These are phyloP conservation scores for Calonectria ilicicola DNA, from an alignment of 2,329 filamentous ascomycete genomes.

Conservation along the genomic window DNA sequence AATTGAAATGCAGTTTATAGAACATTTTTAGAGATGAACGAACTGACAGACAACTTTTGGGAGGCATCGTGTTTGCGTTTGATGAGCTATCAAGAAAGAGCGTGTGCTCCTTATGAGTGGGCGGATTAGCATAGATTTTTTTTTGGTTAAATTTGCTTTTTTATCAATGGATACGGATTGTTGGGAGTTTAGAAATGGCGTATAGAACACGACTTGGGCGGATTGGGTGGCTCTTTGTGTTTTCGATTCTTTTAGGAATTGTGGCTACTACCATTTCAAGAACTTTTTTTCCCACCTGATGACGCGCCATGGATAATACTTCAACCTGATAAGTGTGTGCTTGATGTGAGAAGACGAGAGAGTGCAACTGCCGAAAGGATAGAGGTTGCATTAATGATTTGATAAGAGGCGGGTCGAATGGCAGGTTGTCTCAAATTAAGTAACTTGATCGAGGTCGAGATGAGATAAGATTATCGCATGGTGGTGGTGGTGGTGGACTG, in stretches of 20 bases:
- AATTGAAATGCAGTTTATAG: background rate
- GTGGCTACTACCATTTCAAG: background rate
- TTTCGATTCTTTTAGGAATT: slow-evolving; percentile 8
- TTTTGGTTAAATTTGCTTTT: background rate
- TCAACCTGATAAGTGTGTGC: background rate
- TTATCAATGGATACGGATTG: background rate
- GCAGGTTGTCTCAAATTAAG: background rate
- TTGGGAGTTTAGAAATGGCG: slow-evolving; percentile 8
- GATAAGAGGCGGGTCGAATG: background rate
- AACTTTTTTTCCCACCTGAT: background rate
- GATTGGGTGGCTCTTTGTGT: background rate
- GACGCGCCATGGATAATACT: background rate
- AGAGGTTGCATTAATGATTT: background rate
- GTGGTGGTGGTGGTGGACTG: no score
- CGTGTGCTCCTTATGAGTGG: background rate
- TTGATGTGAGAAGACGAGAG: background rate
- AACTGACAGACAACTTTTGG: background rate
- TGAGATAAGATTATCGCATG: background rate
- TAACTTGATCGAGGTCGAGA: background rate
- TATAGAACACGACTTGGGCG: background rate
- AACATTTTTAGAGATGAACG: background rate
- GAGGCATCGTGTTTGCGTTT: background rate
- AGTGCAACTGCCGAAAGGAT: background rate
- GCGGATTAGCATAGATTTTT: background rate
- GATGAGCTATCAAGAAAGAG: slow-evolving; percentile 13